phyloP scores from a whole-genome alignment of 805 yeast species.

The Pichia gijzeniarum region DNA sequence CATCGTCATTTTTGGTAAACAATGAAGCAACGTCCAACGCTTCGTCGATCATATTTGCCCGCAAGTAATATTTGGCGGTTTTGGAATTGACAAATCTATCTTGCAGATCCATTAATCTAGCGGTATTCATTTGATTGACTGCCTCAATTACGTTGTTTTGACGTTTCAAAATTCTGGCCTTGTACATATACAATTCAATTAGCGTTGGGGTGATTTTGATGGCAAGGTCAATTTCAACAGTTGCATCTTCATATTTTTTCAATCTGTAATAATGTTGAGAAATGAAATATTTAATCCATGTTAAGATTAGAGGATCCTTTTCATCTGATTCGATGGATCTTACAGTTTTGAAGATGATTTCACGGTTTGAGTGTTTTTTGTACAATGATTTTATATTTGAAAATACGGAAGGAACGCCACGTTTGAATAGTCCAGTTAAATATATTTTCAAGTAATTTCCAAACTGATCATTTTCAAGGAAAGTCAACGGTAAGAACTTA shows the following conservation, averaged over 20 bases:
- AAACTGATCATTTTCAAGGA: conserved; percentile 44
- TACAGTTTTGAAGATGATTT: conserved; percentile 48
- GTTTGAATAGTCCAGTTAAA: conserved; percentile 52
- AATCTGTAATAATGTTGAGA: conserved; percentile 68
- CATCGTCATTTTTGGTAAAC: conserved; percentile 81
- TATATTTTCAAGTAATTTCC: conserved; percentile 45
- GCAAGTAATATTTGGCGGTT: conserved; percentile 72
- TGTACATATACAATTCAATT: conserved; percentile 73
- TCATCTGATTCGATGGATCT: conserved; percentile 35
- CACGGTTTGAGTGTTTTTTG: conserved; percentile 35
- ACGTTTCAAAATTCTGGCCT: conserved; percentile 76
- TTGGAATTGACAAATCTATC: conserved; percentile 90
- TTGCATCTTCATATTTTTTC: conserved; percentile 49
- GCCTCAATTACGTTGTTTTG: conserved; percentile 58
- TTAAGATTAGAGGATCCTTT: conserved; percentile 37
- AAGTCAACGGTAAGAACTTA: conserved; percentile 67
- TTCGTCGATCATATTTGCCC: conserved; percentile 67
- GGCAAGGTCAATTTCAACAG: conserved; percentile 52
- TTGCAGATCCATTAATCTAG: conserved; percentile 72
- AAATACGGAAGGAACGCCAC: conserved; percentile 89
- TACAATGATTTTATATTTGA: conserved; percentile 79
- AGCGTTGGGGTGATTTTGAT: conserved; percentile 72
- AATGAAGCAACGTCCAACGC: conserved; percentile 70
- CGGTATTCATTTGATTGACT: conserved; percentile 57
- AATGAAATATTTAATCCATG: conserved; percentile 73